Conservation (phyloP, 768 basidiomycete genomes). For the Suillus paluster region DNA sequence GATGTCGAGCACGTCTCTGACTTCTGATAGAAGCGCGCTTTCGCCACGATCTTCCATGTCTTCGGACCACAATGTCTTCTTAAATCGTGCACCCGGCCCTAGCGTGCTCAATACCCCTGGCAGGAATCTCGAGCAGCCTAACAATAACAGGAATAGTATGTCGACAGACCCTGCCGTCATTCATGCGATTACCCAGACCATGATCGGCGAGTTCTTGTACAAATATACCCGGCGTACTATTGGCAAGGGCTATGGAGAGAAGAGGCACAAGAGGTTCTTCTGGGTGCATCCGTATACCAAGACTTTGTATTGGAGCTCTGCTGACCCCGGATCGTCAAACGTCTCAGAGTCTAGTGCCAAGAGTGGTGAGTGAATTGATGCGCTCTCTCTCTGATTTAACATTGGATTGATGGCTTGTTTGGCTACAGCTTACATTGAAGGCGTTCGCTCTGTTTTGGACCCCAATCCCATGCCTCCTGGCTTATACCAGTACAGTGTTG, state of each 20-base stretch:
- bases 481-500: constrained; percentile 88
- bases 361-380: constrained; percentile 73
- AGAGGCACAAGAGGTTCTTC: constrained; percentile 93
- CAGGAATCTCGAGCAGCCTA: constrained; percentile 32
- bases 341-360: constrained; percentile 94
- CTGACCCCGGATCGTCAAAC: constrained; percentile 88
- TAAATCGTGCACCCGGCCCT: constrained; percentile 41
- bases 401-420: constrained; percentile 9
- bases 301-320: constrained; percentile 95
- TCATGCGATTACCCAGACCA: constrained; percentile 98
- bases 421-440: constrained; percentile 84
- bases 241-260: constrained; percentile 89
- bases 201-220: constrained; percentile 99
- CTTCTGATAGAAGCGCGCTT: constrained; percentile 67
- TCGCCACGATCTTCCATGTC: constrained; percentile 85
- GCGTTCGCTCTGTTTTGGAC: constrained; percentile 89
- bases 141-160: constrained; percentile 34
- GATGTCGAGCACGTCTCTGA: constrained; percentile 70
- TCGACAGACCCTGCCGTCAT: constrained; percentile 90
- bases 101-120: constrained; percentile 50
- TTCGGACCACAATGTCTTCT: constrained; percentile 67
- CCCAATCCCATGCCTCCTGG: constrained; percentile 97
- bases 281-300: constrained; percentile 99
- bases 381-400: constrained; percentile 13
- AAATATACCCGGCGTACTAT: constrained; percentile 93